A percentile compares a stretch with the other conserved stretches of the same genome.
These are phyloP conservation scores for Linnemannia elongata DNA, from an alignment of 192 early-diverging fungal species.

Conservation along the genomic window DNA sequence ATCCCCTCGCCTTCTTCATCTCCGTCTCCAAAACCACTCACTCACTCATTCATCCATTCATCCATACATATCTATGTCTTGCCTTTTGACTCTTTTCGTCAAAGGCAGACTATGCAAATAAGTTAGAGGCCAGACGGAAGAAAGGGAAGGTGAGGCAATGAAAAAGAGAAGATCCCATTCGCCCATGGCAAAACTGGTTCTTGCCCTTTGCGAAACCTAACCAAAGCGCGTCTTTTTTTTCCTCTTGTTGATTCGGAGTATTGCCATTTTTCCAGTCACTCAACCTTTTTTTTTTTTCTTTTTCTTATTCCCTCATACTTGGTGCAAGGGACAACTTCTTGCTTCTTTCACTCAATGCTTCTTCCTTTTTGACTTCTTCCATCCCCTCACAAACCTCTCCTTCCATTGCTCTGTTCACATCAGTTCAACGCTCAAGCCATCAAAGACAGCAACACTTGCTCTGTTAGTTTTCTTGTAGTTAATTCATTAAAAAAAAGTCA, in stretches of 20 bases:
- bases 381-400: too few species aligned
- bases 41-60: neutral
- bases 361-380: neutral
- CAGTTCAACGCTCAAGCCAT: neutral
- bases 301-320: neutral
- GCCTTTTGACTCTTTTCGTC: neutral
- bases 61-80: neutral
- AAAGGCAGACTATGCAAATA: neutral
- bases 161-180: neutral
- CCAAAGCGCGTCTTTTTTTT: neutral
- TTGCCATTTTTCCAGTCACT: neutral
- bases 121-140: neutral
- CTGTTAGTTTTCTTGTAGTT: neutral
- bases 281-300: neutral
- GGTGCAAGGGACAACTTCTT: neutral
- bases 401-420: neutral
- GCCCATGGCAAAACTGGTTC: neutral
- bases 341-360: neutral
- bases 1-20: neutral
- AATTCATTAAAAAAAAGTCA: neutral
- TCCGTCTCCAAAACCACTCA: neutral
- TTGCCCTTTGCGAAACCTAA: neutral
- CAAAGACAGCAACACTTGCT: neutral
- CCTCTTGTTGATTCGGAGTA: neutral
- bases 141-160: neutral